Conservation (phyloP, 345 rosid genomes). For the Iberis pinnata region DNA sequence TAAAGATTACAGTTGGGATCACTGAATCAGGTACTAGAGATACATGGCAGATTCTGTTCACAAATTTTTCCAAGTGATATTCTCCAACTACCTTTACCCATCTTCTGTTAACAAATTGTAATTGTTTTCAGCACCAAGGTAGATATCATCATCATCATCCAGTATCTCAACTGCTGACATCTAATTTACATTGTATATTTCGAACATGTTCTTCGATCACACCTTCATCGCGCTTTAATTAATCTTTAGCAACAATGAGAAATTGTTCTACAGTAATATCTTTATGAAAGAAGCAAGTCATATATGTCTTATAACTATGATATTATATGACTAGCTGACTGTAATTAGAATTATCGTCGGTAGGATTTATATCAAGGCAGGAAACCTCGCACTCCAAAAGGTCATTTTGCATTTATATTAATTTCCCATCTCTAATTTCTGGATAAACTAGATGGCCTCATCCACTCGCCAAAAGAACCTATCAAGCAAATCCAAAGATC, state of each 20-base stretch:
- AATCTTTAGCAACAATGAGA: too few relatives aligned
- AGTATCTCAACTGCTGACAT: slow-evolving; percentile 98
- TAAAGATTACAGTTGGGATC: slow-evolving; percentile 83
- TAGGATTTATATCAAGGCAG: slow-evolving; percentile 89
- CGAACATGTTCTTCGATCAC: slow-evolving; percentile 93
- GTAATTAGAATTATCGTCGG: slow-evolving; percentile 58
- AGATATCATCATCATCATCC: slow-evolving; percentile 85
- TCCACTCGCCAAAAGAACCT: slow-evolving; percentile 94
- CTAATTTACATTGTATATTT: slow-evolving; percentile 93
- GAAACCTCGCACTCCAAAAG: slow-evolving; percentile 82
- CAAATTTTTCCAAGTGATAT: slow-evolving; percentile 94
- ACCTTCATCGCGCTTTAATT: slow-evolving; percentile 78
- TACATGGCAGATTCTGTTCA: slow-evolving; percentile 82
- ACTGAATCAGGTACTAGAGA: slow-evolving; percentile 96
- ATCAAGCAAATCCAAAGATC: slow-evolving; percentile 15
- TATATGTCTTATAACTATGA: too few relatives aligned
- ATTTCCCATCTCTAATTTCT: slow-evolving; percentile 77
- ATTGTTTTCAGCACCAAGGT: slow-evolving; percentile 88
- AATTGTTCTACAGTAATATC: too few relatives aligned
- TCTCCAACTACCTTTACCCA: slow-evolving; percentile 91
- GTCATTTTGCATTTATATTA: slow-evolving; percentile 61
- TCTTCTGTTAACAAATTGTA: slow-evolving; percentile 83
- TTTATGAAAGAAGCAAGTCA: too few relatives aligned
- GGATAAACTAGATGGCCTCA: slow-evolving; percentile 87
- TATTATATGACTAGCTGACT: slow-evolving; percentile 90